Evolutionary conservation across 176 grass and related monocot genomes (phyloP), one percentile per base, ranked within the genome.

Genomic region (Dendrocalamus sinicus): DNA sequence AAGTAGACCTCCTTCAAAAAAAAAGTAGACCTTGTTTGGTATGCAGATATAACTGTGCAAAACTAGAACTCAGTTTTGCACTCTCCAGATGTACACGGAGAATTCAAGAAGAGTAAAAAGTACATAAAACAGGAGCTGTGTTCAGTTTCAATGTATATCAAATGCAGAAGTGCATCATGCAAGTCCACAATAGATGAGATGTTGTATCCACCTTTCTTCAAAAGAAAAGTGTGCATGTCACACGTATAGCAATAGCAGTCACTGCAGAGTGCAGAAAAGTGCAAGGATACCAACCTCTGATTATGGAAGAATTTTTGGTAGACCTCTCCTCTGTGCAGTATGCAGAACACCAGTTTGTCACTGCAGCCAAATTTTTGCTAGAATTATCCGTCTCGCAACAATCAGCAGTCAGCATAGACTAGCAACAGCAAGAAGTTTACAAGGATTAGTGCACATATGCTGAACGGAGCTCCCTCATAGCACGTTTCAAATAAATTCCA

Each of bases 241-340:
- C 47, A 35, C 45, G 54, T 81, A 11, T 57, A 81, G 12, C 46
- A 46, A 37, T 19, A 68, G 6, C 12, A 72, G 54, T 52, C 3
- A 3, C 64, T 73, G 59, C 59, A 87, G 60, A 57, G 32, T 73
- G 59, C 59, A 87, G 70, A 57, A 44, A 67, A 46, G 59, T 74
- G 9, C 30, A 87, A 81, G 58, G 44, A 70, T 62, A 87, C 7
- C 39, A 65, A 63, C 68, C 69, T 74, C 40, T 67, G 60, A 46
- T 75, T 81, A 75, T 81, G 11, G 66, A 65, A 28, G 22, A n/a
- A 72, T 20, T 80, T 71, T 16, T 4, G 9, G n/a, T 22, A 61
- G 12, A 61, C 11, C 14, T 61, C 41, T 67, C 7, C 28, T 37
- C 16, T 23, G 11, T 28, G 9, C 14, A 12, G 47, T 53, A 59